Percentiles rank a stretch among this genome's conserved stretches.
Evolutionary conservation across 805 yeast species (phyloP).

Genomic region (Yamadazyma ubonensis): DNA sequence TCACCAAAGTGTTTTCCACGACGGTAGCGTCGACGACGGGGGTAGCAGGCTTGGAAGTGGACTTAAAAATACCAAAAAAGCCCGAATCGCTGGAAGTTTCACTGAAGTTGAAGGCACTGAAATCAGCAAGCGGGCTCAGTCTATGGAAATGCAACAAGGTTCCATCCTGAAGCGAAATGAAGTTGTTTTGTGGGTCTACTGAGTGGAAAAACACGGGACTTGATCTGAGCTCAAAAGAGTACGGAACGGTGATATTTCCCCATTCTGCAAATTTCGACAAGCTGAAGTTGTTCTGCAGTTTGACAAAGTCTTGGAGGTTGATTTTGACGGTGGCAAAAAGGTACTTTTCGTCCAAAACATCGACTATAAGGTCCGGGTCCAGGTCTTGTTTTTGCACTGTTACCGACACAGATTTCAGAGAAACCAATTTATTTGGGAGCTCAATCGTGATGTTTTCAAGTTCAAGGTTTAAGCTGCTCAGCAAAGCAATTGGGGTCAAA

Average conservation of each 20-base stretch:
- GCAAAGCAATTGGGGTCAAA: conserved; percentile 37
- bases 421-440: conserved; percentile 24
- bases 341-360: conserved; percentile 52
- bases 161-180: conserved; percentile 74
- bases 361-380: conserved; percentile 41
- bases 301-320: conserved; percentile 43
- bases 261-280: conserved; percentile 47
- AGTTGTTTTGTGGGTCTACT: conserved; percentile 41
- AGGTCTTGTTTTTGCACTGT: conserved; percentile 7
- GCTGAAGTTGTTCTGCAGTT: conserved; percentile 19
- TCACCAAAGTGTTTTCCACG: conserved; percentile 41
- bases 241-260: conserved; percentile 70
- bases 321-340: conserved; percentile 51
- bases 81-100: no score
- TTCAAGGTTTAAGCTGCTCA: conserved; percentile 21
- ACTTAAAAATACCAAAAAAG: no score
- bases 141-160: conserved; percentile 60
- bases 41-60: no score
- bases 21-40: no score
- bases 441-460: conserved; percentile 33
- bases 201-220: conserved; percentile 36
- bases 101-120: conserved; percentile 51
- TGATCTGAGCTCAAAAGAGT: conserved; percentile 46
- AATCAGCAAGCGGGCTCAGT: conserved; percentile 33
- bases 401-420: conserved; percentile 16